Conservation (phyloP, 768 basidiomycete species). For the Symmetrospora coprosmae region DNA sequence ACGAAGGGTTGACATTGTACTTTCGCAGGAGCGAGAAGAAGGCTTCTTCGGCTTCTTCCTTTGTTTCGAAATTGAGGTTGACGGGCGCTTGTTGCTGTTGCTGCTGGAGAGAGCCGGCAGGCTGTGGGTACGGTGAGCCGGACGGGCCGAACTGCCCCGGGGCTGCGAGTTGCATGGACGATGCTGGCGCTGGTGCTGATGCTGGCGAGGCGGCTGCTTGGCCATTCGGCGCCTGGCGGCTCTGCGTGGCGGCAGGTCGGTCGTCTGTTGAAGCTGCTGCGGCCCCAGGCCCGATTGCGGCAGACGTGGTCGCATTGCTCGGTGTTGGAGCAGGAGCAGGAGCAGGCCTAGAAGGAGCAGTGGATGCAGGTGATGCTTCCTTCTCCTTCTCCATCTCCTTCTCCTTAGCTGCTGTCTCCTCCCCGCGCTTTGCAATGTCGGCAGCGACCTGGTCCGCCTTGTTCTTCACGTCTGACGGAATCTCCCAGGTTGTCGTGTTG, state of each 20-base stretch:
- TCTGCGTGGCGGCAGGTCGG: constrained; percentile 29
- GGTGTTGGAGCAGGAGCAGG: no score
- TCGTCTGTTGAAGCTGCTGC: constrained; percentile 48
- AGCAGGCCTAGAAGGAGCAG: constrained; percentile 26
- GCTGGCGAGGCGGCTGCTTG: constrained; percentile 23
- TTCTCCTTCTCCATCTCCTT: constrained; percentile 44
- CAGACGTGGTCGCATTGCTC: neutral
- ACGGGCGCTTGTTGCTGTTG: constrained; percentile 78
- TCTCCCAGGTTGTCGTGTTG: constrained; percentile 95
- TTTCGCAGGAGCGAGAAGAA: constrained; percentile 79
- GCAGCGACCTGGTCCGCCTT: constrained; percentile 16
- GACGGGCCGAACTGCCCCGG: constrained; percentile 16
- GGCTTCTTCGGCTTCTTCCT: constrained; percentile 84
- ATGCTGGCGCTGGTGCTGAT: constrained; percentile 24
- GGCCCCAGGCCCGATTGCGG: constrained; percentile 8
- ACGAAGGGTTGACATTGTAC: constrained; percentile 74
- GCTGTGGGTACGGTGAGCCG: constrained; percentile 36
- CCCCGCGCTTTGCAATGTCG: constrained; percentile 65
- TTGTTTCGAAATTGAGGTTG: constrained; percentile 40
- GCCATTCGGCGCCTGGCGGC: neutral
- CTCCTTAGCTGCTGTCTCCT: constrained; percentile 25
- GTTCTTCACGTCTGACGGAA: constrained; percentile 67
- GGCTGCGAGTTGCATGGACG: constrained; percentile 19
- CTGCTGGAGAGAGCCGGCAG: constrained; percentile 43
- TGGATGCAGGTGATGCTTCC: constrained; percentile 31